Evolutionary conservation across 257 asterid species (phyloP).

Genomic region (Solanum boliviense): DNA sequence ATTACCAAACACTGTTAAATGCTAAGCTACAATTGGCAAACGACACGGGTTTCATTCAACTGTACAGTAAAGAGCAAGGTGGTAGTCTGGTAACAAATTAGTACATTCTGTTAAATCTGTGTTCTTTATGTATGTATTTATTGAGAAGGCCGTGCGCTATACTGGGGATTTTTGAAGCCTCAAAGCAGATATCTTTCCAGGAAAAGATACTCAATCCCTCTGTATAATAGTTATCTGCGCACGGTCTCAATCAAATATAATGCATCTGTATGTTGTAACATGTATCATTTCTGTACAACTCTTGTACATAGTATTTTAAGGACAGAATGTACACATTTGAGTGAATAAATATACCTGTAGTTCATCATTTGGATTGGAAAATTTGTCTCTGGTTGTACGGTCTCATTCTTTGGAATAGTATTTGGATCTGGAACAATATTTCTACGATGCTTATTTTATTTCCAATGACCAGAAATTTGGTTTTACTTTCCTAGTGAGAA

Average conservation of each 20-base stretch:
- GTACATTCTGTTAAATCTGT: neutral
- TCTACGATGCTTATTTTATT: neutral
- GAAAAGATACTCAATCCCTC: neutral
- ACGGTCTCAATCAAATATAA: neutral
- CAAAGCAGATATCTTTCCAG: neutral
- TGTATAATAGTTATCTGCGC: neutral
- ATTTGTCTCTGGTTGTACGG: neutral
- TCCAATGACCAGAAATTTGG: neutral
- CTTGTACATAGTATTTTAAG: neutral
- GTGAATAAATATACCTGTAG: neutral
- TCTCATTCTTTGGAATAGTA: neutral
- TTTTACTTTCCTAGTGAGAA: neutral
- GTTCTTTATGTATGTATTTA: neutral
- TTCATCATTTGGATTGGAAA: neutral
- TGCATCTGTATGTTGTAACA: neutral
- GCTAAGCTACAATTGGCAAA: constrained; percentile 59
- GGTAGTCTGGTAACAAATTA: neutral
- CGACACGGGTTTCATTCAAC: constrained; percentile 23
- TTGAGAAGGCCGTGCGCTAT: neutral
- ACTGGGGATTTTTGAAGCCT: neutral
- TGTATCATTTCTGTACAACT: neutral
- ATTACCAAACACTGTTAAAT: constrained; percentile 51
- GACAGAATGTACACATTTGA: neutral
- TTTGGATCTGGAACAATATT: neutral
- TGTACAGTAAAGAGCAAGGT: constrained; percentile 15